Conservation (phyloP, 1,284 basidiomycete species). For the Porogramme epimiltina region DNA sequence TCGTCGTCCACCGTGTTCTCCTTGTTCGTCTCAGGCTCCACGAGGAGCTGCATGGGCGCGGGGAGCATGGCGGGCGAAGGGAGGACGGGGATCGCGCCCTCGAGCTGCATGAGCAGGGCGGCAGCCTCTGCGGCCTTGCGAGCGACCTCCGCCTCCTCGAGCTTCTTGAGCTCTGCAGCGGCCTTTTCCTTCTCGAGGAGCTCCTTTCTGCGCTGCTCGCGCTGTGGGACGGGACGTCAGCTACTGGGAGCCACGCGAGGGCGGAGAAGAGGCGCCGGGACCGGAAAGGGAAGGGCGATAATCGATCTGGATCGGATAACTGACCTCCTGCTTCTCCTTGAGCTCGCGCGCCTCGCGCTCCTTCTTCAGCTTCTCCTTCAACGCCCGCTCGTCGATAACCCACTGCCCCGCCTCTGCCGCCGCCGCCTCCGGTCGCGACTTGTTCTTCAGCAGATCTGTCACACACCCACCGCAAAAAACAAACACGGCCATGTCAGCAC, state of each 20-base stretch:
- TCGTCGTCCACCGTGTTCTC: slow-evolving; percentile 31
- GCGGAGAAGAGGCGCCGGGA: slow-evolving; percentile 7
- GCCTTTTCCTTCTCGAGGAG: slow-evolving; percentile 42
- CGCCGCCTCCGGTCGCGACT: slow-evolving; percentile 73
- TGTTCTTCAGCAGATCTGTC: slow-evolving; percentile 77
- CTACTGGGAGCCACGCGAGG: slow-evolving; percentile 6
- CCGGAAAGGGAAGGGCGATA: slow-evolving; percentile 21
- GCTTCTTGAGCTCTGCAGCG: slow-evolving; percentile 38
- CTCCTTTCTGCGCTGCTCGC: slow-evolving; percentile 62
- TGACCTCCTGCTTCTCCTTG: slow-evolving; percentile 63
- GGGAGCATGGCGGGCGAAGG: background rate
- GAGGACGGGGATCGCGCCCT: background rate
- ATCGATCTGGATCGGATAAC: slow-evolving; percentile 34
- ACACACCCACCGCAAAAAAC: background rate
- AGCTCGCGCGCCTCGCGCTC: slow-evolving; percentile 70
- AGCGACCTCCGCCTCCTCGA: slow-evolving; percentile 33
- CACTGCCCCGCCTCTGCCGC: slow-evolving; percentile 64
- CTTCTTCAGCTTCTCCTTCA: slow-evolving; percentile 66
- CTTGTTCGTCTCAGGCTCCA: slow-evolving; percentile 23
- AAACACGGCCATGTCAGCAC: slow-evolving; percentile 26
- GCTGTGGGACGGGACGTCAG: slow-evolving; percentile 36
- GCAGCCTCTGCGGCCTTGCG: slow-evolving; percentile 42
- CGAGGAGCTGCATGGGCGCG: background rate
- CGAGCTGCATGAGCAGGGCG: background rate
- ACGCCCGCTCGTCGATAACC: slow-evolving; percentile 71